Evolutionary conservation across 805 yeast species (phyloP).

Genomic region (Kluyveromyces aestuarii): DNA sequence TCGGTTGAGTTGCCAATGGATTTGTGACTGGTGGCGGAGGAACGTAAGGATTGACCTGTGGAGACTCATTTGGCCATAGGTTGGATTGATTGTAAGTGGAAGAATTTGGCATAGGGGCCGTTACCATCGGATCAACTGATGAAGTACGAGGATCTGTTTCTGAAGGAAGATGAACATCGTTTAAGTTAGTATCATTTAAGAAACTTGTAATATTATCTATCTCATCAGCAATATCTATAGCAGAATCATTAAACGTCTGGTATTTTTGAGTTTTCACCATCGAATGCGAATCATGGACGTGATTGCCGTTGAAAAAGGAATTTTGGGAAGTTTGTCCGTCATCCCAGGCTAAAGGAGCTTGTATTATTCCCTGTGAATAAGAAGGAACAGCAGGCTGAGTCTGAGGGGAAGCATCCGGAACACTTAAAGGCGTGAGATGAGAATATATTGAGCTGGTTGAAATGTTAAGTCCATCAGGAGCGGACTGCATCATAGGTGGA

Average conservation of each 20-base stretch:
- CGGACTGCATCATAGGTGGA: background rate
- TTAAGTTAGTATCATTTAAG: background rate
- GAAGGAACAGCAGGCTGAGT: background rate
- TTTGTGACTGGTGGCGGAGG: constrained; percentile 1
- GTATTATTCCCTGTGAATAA: background rate
- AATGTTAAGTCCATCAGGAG: background rate
- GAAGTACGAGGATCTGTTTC: background rate
- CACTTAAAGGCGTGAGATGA: background rate
- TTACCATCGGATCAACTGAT: background rate
- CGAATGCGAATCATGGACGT: background rate
- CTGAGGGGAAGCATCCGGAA: background rate
- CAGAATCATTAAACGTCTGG: background rate
- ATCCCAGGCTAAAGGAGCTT: background rate
- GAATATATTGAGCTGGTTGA: background rate
- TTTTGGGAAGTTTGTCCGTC: background rate
- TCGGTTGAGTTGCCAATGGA: background rate
- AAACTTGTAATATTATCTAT: background rate
- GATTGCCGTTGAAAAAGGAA: background rate
- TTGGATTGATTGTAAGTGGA: background rate
- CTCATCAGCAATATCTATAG: background rate
- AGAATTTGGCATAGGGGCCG: background rate
- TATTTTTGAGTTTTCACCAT: background rate
- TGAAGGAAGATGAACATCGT: background rate
- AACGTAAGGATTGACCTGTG: background rate
- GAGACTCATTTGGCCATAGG: constrained; percentile 1